Percentiles rank a stretch among this genome's conserved stretches.
Evolutionary conservation across 2,329 filamentous ascomycete genomes (phyloP).

Genomic region (Zarea fungicola): DNA sequence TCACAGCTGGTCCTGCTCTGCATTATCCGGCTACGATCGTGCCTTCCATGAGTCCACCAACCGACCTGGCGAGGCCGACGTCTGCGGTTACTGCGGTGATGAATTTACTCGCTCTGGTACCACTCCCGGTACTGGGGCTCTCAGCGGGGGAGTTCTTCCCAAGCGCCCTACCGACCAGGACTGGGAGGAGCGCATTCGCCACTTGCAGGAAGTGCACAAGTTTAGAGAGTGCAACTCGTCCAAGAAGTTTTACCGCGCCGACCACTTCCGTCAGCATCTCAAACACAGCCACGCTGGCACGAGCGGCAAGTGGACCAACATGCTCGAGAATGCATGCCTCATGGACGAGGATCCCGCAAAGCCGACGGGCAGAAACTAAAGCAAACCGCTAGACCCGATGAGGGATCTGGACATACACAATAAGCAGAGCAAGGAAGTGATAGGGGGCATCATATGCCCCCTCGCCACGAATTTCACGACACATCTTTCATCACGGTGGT

Average conservation of each 20-base stretch:
- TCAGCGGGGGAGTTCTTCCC: constrained; percentile 30
- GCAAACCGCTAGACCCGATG: not conserved
- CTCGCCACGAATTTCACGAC: constrained; percentile 11
- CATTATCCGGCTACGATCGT: constrained; percentile 68
- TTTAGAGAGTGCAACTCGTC: constrained; percentile 97
- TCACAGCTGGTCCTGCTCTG: constrained; percentile 96
- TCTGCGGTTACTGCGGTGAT: constrained; percentile 92
- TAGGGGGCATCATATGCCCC: constrained; percentile 5
- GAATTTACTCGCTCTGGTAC: constrained; percentile 63
- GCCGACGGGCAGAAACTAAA: not conserved
- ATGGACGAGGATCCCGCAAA: constrained; percentile 65
- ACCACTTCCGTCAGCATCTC: constrained; percentile 96
- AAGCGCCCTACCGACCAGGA: constrained; percentile 67
- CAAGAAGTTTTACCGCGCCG: constrained; percentile 96
- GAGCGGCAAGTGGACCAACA: constrained; percentile 98
- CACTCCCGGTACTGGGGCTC: constrained; percentile 27
- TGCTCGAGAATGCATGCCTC: constrained; percentile 96
- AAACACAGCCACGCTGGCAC: constrained; percentile 97
- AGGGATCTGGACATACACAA: not conserved
- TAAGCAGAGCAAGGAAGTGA: not conserved
- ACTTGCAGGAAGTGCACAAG: constrained; percentile 89
- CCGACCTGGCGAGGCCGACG: constrained; percentile 63
- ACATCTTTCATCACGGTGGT: constrained; percentile 9
- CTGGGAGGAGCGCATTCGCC: constrained; percentile 81
- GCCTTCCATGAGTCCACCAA: constrained; percentile 80